phyloP scores from a whole-genome alignment of 108 stramenopile genomes.

The Cyclotella atomus region DNA sequence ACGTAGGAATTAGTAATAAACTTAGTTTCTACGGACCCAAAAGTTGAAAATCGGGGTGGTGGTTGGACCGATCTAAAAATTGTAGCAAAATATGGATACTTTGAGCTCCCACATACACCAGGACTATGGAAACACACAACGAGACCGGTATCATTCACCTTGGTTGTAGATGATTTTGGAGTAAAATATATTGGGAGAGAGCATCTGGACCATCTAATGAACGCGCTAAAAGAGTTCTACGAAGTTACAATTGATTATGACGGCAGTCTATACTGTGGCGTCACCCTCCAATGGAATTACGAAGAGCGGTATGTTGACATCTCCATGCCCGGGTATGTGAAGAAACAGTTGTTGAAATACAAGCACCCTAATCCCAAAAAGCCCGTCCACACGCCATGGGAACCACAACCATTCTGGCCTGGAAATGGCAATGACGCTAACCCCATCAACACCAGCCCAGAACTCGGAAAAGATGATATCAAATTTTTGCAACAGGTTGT shows the following conservation, averaged over 20 bases:
- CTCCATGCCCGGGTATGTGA: conserved; percentile 18
- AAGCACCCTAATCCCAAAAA: conserved; percentile 27
- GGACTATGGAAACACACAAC: conserved; percentile 47
- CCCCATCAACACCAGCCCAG: conserved; percentile 24
- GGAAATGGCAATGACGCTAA: conserved; percentile 47
- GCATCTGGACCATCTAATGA: conserved; percentile 49
- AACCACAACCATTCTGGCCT: no score
- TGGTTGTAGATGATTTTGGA: conserved; percentile 65
- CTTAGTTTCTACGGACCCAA: no score
- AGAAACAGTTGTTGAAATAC: conserved; percentile 37
- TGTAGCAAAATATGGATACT: conserved; percentile 1
- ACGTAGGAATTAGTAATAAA: no score
- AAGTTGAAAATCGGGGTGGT: no score
- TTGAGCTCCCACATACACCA: conserved; percentile 34
- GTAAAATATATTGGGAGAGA: conserved; percentile 44
- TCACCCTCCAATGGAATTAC: conserved; percentile 56
- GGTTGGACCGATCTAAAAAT: no score
- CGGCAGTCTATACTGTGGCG: conserved; percentile 40
- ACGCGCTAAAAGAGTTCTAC: conserved; percentile 32
- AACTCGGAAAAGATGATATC: conserved; percentile 10
- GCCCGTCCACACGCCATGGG: conserved; percentile 49
- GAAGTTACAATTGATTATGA: conserved; percentile 32
- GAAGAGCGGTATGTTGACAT: conserved; percentile 20
- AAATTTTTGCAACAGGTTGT: conserved; percentile 51
- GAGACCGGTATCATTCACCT: conserved; percentile 33